phyloP scores from a whole-genome alignment of 371 early-diverging fungal species.

The Rhizopus sp. region DNA sequence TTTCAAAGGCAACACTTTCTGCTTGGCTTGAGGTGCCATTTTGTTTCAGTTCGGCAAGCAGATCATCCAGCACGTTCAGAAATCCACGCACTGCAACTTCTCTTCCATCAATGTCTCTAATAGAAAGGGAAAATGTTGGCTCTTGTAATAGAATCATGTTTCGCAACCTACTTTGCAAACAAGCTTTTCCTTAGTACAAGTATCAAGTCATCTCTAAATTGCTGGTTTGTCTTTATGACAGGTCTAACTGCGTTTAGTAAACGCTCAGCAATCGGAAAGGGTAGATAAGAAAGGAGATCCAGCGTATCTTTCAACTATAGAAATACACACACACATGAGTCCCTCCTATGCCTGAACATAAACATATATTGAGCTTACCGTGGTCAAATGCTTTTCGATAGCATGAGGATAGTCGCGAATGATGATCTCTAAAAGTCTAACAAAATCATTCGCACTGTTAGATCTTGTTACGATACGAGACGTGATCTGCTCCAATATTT shows the following conservation, averaged over 20 bases:
- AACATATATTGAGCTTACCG: slow-evolving; percentile 20
- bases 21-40: slow-evolving; percentile 14
- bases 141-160: background rate
- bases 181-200: slow-evolving; percentile 62
- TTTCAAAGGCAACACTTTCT: slow-evolving; percentile 49
- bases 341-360: background rate
- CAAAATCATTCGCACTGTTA: slow-evolving; percentile 46
- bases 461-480: slow-evolving; percentile 62
- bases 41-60: slow-evolving; percentile 14
- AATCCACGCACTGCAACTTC: slow-evolving; percentile 61
- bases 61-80: slow-evolving; percentile 44
- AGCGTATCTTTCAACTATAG: slow-evolving; percentile 58
- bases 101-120: slow-evolving; percentile 57
- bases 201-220: slow-evolving; percentile 60
- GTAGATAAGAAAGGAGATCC: slow-evolving; percentile 60
- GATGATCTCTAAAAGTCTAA: slow-evolving; percentile 49
- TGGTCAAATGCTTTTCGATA: slow-evolving; percentile 29
- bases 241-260: slow-evolving; percentile 55
- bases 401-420: slow-evolving; percentile 44
- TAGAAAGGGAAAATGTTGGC: background rate
- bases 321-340: slow-evolving; percentile 7
- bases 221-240: slow-evolving; percentile 43
- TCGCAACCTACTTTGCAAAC: slow-evolving; percentile 57
- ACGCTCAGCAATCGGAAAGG: slow-evolving; percentile 50
- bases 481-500: slow-evolving; percentile 64